Evolutionary conservation across 108 stramenopile species (phyloP).

Genomic region (Hondaea fermentalgiana): DNA sequence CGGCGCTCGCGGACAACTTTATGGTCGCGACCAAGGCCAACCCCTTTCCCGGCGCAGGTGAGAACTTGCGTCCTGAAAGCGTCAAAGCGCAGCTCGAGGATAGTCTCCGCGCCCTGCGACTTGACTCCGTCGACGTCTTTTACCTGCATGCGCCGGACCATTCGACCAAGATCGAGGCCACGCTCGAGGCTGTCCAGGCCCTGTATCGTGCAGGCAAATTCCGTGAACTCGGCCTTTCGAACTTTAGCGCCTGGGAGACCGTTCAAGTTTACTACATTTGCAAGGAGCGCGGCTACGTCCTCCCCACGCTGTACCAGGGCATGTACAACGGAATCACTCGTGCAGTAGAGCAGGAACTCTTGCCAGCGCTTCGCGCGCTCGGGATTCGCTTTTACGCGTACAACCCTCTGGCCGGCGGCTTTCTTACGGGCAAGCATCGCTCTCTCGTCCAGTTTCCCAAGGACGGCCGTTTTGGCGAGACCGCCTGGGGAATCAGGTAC

Average conservation of each 20-base stretch:
- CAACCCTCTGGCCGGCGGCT: constrained; percentile 82
- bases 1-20: not conserved
- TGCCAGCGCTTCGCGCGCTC: constrained; percentile 64
- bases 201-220: constrained; percentile 29
- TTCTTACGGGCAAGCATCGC: constrained; percentile 69
- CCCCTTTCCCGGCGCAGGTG: not conserved
- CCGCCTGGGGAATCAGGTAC: constrained; percentile 51
- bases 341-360: constrained; percentile 67
- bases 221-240: constrained; percentile 34
- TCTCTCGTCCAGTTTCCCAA: not conserved
- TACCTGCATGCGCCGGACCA: constrained; percentile 40
- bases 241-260: constrained; percentile 37
- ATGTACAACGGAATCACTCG: constrained; percentile 87
- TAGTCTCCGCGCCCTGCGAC: not conserved
- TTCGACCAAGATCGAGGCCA: constrained; percentile 27
- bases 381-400: constrained; percentile 77
- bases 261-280: constrained; percentile 42
- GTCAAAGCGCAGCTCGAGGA: constrained; percentile 17
- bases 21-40: constrained; percentile 3
- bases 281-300: constrained; percentile 54
- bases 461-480: constrained; percentile 69
- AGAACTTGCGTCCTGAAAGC: not conserved
- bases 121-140: constrained; percentile 20
- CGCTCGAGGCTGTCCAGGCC: constrained; percentile 30
- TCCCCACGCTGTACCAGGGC: constrained; percentile 82